phyloP scores from a whole-genome alignment of 768 basidiomycete genomes.

The Tremella yokohamensis region DNA sequence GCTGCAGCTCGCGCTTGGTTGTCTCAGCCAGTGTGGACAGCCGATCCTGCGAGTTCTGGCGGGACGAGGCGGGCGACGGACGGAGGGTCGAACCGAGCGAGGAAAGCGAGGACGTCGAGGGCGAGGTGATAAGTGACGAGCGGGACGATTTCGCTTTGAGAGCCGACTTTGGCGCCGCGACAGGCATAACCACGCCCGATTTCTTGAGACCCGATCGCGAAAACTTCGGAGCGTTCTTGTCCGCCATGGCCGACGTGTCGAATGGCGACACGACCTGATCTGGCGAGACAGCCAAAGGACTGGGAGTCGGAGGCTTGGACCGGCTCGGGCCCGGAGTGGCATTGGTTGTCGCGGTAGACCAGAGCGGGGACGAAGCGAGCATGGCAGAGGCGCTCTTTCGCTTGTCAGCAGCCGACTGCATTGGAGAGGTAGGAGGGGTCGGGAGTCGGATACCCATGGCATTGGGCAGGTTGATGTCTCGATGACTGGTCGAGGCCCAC shows the following conservation, averaged over 20 bases:
- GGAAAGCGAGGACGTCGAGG: not conserved
- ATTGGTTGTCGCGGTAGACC: not conserved
- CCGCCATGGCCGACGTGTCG: not conserved
- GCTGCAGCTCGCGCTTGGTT: slow-evolving; percentile 27
- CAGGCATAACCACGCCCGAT: slow-evolving; percentile 38
- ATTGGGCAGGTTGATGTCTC: slow-evolving; percentile 8
- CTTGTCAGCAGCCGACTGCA: slow-evolving; percentile 8
- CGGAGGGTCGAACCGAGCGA: not conserved
- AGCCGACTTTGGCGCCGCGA: slow-evolving; percentile 21
- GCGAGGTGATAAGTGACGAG: not conserved
- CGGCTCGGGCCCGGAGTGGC: not conserved
- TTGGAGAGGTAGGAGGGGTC: slow-evolving; percentile 30
- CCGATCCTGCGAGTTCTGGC: slow-evolving; percentile 19
- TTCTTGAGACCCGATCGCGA: slow-evolving; percentile 42
- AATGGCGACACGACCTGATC: not conserved
- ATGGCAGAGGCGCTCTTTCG: slow-evolving; percentile 4
- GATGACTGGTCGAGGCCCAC: slow-evolving; percentile 20
- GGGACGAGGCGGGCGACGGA: not conserved
- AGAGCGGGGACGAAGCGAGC: slow-evolving; percentile 18
- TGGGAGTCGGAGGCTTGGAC: not conserved
- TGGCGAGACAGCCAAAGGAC: slow-evolving; percentile 2
- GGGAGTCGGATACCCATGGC: slow-evolving; percentile 7
- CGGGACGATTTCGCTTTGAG: slow-evolving; percentile 5
- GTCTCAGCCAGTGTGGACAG: slow-evolving; percentile 28
- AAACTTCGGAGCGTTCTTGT: slow-evolving; percentile 37